These are phyloP conservation scores for Pharnaceum exiguum DNA, from an alignment of 148 eudicot genomes.

Conservation along the genomic window DNA sequence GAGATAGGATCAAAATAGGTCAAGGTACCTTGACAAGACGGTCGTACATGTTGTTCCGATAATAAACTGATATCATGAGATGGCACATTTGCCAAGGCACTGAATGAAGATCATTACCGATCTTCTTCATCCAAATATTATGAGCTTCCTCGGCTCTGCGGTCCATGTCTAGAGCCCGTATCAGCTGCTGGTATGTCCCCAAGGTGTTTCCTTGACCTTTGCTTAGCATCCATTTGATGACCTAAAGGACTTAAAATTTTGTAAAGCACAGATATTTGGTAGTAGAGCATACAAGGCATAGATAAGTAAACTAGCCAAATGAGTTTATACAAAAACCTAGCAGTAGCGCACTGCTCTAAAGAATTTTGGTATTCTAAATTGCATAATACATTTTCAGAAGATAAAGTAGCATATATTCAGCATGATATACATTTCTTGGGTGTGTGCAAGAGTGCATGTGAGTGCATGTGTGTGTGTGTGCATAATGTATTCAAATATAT, in stretches of 20 bases:
- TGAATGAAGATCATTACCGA: slow-evolving; percentile 72
- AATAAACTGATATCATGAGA: slow-evolving; percentile 77
- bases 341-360: too few species aligned
- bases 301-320: too few species aligned
- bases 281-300: not conserved
- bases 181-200: slow-evolving; percentile 77
- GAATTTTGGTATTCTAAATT: too few species aligned
- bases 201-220: slow-evolving; percentile 90
- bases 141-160: slow-evolving; percentile 83
- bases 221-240: slow-evolving; percentile 92
- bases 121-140: slow-evolving; percentile 75
- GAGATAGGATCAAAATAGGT: not conserved
- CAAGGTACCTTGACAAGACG: slow-evolving; percentile 47
- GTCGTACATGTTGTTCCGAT: slow-evolving; percentile 74
- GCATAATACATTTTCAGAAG: too few species aligned
- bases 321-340: too few species aligned
- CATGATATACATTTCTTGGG: too few species aligned
- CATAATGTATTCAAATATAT: too few species aligned
- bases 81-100: slow-evolving; percentile 77
- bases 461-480: too few species aligned
- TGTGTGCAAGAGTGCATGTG: too few species aligned
- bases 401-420: too few species aligned
- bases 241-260: slow-evolving; percentile 24
- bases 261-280: not conserved
- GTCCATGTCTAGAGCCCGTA: slow-evolving; percentile 87